These are phyloP conservation scores for Colletotrichum caudatum DNA, from an alignment of 2,329 filamentous ascomycete genomes.

Conservation along the genomic window DNA sequence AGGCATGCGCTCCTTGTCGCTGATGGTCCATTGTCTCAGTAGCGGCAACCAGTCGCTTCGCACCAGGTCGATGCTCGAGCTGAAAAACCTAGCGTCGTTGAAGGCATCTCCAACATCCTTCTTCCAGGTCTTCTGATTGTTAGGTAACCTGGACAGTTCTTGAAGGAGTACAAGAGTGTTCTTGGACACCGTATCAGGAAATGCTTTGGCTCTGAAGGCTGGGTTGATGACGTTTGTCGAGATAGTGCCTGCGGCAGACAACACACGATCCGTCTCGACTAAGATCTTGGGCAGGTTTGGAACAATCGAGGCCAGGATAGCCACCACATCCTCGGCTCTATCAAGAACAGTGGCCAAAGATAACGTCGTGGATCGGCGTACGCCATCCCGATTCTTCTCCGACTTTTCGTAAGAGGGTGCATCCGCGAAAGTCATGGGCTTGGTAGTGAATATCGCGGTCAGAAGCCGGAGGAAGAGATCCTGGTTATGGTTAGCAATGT, in stretches of 20 bases:
- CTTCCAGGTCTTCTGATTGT: slow-evolving; percentile 90
- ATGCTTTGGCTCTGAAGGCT: slow-evolving; percentile 83
- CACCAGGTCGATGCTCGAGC: slow-evolving; percentile 73
- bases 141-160: slow-evolving; percentile 80
- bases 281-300: slow-evolving; percentile 86
- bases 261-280: slow-evolving; percentile 85
- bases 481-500: slow-evolving; percentile 59
- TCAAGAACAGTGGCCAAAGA: slow-evolving; percentile 53
- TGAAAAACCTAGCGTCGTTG: slow-evolving; percentile 89
- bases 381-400: slow-evolving; percentile 55
- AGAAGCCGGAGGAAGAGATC: slow-evolving; percentile 90
- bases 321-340: slow-evolving; percentile 80
- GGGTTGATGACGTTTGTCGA: slow-evolving; percentile 87
- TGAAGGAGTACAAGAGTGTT: slow-evolving; percentile 79
- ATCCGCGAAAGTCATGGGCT: slow-evolving; percentile 79
- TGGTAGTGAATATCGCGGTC: slow-evolving; percentile 93
- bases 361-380: slow-evolving; percentile 52
- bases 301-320: slow-evolving; percentile 82
- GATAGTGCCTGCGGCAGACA: slow-evolving; percentile 81
- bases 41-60: slow-evolving; percentile 84
- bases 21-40: slow-evolving; percentile 83
- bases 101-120: slow-evolving; percentile 94
- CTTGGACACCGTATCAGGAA: slow-evolving; percentile 85
- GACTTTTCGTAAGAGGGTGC: slow-evolving; percentile 51
- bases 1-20: slow-evolving; percentile 88